Base-by-base conservation (phyloP, 805 yeast species). In the Kuraishia borneana region DNA sequence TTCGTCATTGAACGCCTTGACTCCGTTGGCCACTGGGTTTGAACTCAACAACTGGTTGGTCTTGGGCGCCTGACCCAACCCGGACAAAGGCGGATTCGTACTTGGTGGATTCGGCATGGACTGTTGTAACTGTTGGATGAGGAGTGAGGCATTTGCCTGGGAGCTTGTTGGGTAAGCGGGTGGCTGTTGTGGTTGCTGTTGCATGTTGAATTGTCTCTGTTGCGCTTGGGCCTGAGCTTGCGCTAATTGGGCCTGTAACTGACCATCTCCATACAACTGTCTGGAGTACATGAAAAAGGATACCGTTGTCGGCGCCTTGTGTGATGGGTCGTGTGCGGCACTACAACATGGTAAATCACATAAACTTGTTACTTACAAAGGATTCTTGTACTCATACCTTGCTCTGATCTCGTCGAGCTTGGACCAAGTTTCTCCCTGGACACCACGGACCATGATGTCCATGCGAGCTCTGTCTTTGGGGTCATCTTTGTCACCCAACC, bases 1-100 rank as follows among this genome's bases (percentile, higher is more conserved):
- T 36, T 83, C 83, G 51, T 85, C 94, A 34, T 75, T 80, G 18
- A 74, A 47, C 0, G 79, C 74, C 37, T 69, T 65, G 16, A 54
- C 40, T 1, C 44, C 30, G 43, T 35, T 19, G 30, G 32, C 18
- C 10, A 10, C 10, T 7, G 23, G 10, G 23, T 7, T 7, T 7
- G 23, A 21, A 9, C 30, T 25, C 17, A 32, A 31, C 25, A 26
- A 13, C 28, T 25, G 28, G 13, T 17, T 30, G 22, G 26, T 26
- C 30, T 26, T 21, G 39, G 26, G 29, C 31, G 10, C 23, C 31
- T 6, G 20, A 8, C 27, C 18, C 26, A 31, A 38, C 17, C 22
- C 35, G 21, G 18, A 6, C 21, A 25, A 4, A 18, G 5, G 21
- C 18, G 21, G 3, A 36, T 27, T 25, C 16, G 8, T 6, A 12